A percentile compares a stretch with the other conserved stretches of the same genome.
Evolutionary conservation across 495 filamentous ascomycete genomes (phyloP).

Genomic region (Hypoxylon intermedium): DNA sequence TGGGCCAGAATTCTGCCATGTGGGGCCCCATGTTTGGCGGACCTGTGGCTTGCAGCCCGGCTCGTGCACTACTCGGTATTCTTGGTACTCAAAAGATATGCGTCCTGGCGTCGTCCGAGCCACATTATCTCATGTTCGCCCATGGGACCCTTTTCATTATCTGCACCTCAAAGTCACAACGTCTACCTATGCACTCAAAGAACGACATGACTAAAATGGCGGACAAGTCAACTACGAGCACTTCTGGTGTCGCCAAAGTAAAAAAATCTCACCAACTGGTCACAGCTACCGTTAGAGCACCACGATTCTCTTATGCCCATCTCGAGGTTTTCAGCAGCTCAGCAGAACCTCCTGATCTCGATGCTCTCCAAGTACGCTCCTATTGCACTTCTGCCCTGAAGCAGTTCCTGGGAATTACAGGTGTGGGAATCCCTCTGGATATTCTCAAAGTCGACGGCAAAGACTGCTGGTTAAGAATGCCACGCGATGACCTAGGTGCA

Average conservation of each 20-base stretch:
- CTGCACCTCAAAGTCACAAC: background rate
- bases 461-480: constrained; percentile 77
- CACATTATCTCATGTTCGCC: too few relatives aligned
- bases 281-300: constrained; percentile 46
- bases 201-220: constrained; percentile 27
- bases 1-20: too few relatives aligned
- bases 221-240: constrained; percentile 19
- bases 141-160: background rate
- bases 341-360: constrained; percentile 52
- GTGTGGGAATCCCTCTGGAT: constrained; percentile 79
- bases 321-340: constrained; percentile 40
- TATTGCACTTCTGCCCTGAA: constrained; percentile 75
- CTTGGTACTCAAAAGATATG: too few relatives aligned
- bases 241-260: constrained; percentile 12
- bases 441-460: constrained; percentile 69
- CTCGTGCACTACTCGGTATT: too few relatives aligned
- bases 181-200: background rate
- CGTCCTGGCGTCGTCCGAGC: too few relatives aligned
- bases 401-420: constrained; percentile 81
- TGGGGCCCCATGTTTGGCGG: too few relatives aligned
- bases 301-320: constrained; percentile 53
- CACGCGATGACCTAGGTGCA: constrained; percentile 66
- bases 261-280: constrained; percentile 46
- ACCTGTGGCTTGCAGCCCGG: too few relatives aligned
- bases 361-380: constrained; percentile 75